These are phyloP conservation scores for Puccinia triticina DNA, from an alignment of 1,284 basidiomycete species.

Conservation along the genomic window DNA sequence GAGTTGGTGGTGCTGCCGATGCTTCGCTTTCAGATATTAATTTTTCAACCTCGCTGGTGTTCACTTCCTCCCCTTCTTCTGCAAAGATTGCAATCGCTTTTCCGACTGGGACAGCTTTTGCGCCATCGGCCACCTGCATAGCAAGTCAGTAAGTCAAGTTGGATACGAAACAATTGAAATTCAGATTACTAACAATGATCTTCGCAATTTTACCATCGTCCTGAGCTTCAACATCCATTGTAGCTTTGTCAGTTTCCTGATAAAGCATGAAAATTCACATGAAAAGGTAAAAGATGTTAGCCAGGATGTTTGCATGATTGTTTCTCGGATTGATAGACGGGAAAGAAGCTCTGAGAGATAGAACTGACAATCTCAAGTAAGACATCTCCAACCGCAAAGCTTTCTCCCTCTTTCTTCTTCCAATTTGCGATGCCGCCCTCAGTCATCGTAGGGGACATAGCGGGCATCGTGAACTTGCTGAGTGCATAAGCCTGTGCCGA, in stretches of 20 bases:
- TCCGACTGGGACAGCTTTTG: slow-evolving; percentile 84
- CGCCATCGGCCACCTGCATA: slow-evolving; percentile 73
- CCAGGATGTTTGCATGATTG: background rate
- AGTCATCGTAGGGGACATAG: slow-evolving; percentile 99
- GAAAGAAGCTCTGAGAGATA: background rate
- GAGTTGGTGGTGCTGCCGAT: slow-evolving; percentile 52
- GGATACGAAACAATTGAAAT: background rate
- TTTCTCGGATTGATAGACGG: slow-evolving; percentile 35
- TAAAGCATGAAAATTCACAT: background rate
- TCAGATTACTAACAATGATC: slow-evolving; percentile 71
- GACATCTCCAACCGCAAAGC: slow-evolving; percentile 87
- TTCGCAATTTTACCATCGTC: slow-evolving; percentile 94
- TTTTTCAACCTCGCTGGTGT: slow-evolving; percentile 70
- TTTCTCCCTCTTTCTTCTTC: slow-evolving; percentile 95
- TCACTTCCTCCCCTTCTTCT: slow-evolving; percentile 91
- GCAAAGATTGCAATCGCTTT: slow-evolving; percentile 83
- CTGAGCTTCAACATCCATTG: slow-evolving; percentile 97
- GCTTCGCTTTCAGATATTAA: slow-evolving; percentile 57
- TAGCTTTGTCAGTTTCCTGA: slow-evolving; percentile 98
- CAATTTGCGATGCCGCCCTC: slow-evolving; percentile 96
- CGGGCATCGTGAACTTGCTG: slow-evolving; percentile 92
- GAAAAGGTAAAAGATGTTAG: background rate
- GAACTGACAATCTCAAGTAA: slow-evolving; percentile 83
- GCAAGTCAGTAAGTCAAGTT: background rate
- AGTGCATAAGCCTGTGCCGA: slow-evolving; percentile 78